Conservation (phyloP, 164 flowering plant genomes). For the Macadamia tetraphylla region DNA sequence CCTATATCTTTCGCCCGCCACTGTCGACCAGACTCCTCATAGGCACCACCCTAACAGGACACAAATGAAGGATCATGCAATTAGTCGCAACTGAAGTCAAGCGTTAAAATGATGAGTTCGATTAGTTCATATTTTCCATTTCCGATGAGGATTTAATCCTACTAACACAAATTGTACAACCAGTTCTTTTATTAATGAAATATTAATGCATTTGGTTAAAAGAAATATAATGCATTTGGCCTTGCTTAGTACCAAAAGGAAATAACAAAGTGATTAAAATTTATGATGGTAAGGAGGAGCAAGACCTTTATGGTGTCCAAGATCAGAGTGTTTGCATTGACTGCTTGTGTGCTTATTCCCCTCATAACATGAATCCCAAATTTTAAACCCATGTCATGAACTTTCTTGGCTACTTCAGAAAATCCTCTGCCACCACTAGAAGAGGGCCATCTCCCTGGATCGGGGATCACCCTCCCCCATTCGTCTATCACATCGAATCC, state of each 20-base stretch:
- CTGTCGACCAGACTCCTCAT: slow-evolving; percentile 48
- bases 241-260: neutral
- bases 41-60: slow-evolving; percentile 51
- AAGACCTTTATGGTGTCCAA: slow-evolving; percentile 58
- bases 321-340: slow-evolving; percentile 81
- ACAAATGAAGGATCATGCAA: neutral
- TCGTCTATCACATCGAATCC: slow-evolving; percentile 88
- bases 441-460: slow-evolving; percentile 86
- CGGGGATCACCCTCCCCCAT: slow-evolving; percentile 94
- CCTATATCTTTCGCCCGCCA: slow-evolving; percentile 86
- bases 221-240: neutral
- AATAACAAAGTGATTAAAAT: neutral
- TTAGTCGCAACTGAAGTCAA: neutral
- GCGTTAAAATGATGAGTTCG: neutral
- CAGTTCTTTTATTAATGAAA: neutral
- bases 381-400: slow-evolving; percentile 83
- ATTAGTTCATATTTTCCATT: neutral
- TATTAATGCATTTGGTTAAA: neutral
- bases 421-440: slow-evolving; percentile 76
- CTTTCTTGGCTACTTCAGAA: slow-evolving; percentile 61
- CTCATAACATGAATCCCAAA: slow-evolving; percentile 98
- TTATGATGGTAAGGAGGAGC: neutral
- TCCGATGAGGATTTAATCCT: neutral
- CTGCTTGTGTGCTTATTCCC: slow-evolving; percentile 90
- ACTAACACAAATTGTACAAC: too few species aligned